Percentiles rank a stretch among this genome's conserved stretches.
Evolutionary conservation across 1,284 basidiomycete species (phyloP).

Genomic region (Heliocybe sulcata): DNA sequence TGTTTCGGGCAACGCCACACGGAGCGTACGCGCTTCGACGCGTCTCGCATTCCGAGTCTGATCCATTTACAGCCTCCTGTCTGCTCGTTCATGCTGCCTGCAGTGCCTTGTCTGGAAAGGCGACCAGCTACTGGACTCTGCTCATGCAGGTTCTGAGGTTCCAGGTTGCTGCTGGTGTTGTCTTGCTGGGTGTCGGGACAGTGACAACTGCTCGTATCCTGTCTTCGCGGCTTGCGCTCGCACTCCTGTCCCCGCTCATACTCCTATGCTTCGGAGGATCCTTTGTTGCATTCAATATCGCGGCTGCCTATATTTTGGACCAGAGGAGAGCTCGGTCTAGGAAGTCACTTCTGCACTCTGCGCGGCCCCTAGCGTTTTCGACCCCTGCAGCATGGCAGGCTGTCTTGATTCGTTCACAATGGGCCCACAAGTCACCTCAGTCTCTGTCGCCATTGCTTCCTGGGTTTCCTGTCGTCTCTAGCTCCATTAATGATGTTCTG

Average conservation of each 20-base stretch:
- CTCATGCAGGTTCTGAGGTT: neutral
- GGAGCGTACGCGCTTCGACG: no score
- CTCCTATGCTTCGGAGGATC: slow-evolving; percentile 39
- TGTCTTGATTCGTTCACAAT: slow-evolving; percentile 74
- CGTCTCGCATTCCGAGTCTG: no score
- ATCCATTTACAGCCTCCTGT: no score
- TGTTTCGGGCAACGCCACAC: no score
- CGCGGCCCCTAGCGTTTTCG: slow-evolving; percentile 73
- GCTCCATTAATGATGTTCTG: slow-evolving; percentile 70
- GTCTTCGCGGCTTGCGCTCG: slow-evolving; percentile 56
- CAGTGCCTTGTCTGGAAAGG: neutral
- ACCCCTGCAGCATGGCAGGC: slow-evolving; percentile 90
- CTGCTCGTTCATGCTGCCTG: neutral
- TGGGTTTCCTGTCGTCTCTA: slow-evolving; percentile 54
- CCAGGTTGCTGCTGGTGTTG: slow-evolving; percentile 37
- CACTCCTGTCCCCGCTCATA: slow-evolving; percentile 57
- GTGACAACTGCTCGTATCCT: slow-evolving; percentile 46
- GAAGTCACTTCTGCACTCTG: slow-evolving; percentile 35
- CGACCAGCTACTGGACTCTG: neutral
- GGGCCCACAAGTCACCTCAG: slow-evolving; percentile 67
- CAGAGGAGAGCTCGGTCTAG: slow-evolving; percentile 22
- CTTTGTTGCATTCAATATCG: slow-evolving; percentile 46
- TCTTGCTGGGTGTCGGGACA: slow-evolving; percentile 42
- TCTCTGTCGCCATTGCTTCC: slow-evolving; percentile 56
- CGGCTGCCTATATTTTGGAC: slow-evolving; percentile 53